Evolutionary conservation across 108 stramenopile genomes (phyloP).

Genomic region (Hondaea fermentalgiana): DNA sequence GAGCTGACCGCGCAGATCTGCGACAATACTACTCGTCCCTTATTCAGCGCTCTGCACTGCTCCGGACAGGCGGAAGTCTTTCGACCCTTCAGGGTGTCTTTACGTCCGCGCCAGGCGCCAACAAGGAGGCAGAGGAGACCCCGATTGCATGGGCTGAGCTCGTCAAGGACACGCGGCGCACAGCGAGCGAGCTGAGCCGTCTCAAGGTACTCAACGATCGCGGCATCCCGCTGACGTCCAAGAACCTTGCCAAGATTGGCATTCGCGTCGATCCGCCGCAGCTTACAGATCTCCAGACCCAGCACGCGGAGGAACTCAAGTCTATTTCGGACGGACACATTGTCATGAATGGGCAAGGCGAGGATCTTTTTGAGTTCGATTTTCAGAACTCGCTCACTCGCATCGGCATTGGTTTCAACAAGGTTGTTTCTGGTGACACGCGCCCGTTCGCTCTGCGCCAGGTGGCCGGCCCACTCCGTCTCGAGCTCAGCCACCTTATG

Average conservation of each 20-base stretch:
- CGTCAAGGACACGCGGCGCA: neutral
- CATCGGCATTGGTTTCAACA: neutral
- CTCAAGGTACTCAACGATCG: neutral
- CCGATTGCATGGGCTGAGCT: neutral
- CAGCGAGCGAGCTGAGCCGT: neutral
- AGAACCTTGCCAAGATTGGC: neutral
- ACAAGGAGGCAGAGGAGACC: neutral
- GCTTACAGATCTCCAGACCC: neutral
- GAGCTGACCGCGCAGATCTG: neutral
- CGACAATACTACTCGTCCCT: neutral
- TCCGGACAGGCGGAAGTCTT: neutral
- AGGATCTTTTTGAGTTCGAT: neutral
- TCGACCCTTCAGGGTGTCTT: neutral
- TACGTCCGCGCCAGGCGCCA: neutral
- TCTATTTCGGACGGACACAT: constrained; percentile 12
- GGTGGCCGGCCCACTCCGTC: neutral
- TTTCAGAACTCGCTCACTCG: neutral
- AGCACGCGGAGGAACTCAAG: constrained; percentile 10
- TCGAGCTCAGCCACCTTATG: neutral
- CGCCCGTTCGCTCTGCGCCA: neutral
- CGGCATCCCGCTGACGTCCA: neutral
- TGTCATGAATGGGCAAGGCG: neutral
- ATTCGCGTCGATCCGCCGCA: neutral
- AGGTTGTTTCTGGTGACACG: neutral
- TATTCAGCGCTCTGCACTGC: neutral